These are phyloP conservation scores for Blastomyces gilchristii DNA, from an alignment of 2,329 filamentous ascomycete genomes.

Conservation along the genomic window DNA sequence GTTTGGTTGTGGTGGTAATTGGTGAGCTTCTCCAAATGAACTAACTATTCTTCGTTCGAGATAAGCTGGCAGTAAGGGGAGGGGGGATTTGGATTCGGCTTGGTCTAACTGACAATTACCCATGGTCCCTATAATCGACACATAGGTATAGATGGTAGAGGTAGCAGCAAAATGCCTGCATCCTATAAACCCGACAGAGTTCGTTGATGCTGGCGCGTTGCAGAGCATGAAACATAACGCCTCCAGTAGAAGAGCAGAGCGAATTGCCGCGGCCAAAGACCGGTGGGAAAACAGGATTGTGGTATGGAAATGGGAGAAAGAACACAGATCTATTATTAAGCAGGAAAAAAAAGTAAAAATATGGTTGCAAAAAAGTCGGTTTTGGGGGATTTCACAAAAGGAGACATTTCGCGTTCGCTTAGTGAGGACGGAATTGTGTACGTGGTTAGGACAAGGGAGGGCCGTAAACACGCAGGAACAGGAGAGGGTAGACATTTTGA, in stretches of 20 bases:
- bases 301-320: neutral
- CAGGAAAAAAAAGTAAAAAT: constrained; percentile 3
- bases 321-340: constrained; percentile 3
- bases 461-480: neutral
- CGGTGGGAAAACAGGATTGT: neutral
- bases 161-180: too few species aligned
- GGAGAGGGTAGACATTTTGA: neutral
- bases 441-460: neutral
- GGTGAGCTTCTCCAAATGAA: too few species aligned
- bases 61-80: too few species aligned
- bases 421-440: neutral
- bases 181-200: neutral
- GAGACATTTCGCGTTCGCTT: constrained; percentile 8
- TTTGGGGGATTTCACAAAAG: neutral
- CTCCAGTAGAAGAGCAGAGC: neutral
- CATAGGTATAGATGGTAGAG: too few species aligned
- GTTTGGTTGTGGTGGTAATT: too few species aligned
- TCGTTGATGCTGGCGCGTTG: neutral
- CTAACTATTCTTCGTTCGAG: too few species aligned
- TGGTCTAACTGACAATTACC: too few species aligned
- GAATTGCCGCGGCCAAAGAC: neutral
- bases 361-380: neutral
- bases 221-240: neutral
- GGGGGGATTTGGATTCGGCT: too few species aligned
- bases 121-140: too few species aligned